Conservation (phyloP, 2,329 filamentous ascomycete genomes). For the Ophiostoma pallidulum region DNA sequence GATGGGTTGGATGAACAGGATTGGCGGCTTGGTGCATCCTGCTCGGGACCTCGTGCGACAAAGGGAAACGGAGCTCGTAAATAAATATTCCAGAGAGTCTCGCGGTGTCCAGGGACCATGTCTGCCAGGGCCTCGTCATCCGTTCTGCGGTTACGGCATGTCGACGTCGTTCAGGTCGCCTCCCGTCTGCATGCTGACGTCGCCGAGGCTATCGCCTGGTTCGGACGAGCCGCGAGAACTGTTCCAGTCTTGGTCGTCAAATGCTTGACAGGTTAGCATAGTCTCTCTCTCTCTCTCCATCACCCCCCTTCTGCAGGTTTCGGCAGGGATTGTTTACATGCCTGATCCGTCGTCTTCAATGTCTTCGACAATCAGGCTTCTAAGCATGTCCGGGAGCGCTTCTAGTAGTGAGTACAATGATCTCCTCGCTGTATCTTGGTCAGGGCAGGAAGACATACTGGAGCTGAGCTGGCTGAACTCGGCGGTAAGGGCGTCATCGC, state of each 20-base stretch:
- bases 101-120: too few relatives aligned
- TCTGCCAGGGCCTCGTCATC: too few relatives aligned
- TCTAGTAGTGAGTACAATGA: background rate
- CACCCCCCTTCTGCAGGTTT: too few relatives aligned
- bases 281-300: background rate
- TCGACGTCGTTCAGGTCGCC: constrained; percentile 28
- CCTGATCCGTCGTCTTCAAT: constrained; percentile 50
- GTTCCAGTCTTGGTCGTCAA: constrained; percentile 40
- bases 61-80: too few relatives aligned
- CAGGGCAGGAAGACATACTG: constrained; percentile 32
- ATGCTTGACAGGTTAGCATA: constrained; percentile 7
- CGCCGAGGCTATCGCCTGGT: constrained; percentile 40
- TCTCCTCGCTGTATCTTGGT: too few relatives aligned
- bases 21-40: too few relatives aligned
- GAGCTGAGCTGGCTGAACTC: constrained; percentile 28
- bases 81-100: too few relatives aligned
- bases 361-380: constrained; percentile 45
- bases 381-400: constrained; percentile 41
- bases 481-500: constrained; percentile 21
- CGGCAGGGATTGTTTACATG: constrained; percentile 35
- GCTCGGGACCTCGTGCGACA: too few relatives aligned
- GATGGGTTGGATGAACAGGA: too few relatives aligned
- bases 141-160: constrained; percentile 8
- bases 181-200: constrained; percentile 34
- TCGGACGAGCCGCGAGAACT: constrained; percentile 46